Base-by-base conservation (phyloP, 2,329 filamentous ascomycete species). In the Pseudogymnoascus sp. region DNA sequence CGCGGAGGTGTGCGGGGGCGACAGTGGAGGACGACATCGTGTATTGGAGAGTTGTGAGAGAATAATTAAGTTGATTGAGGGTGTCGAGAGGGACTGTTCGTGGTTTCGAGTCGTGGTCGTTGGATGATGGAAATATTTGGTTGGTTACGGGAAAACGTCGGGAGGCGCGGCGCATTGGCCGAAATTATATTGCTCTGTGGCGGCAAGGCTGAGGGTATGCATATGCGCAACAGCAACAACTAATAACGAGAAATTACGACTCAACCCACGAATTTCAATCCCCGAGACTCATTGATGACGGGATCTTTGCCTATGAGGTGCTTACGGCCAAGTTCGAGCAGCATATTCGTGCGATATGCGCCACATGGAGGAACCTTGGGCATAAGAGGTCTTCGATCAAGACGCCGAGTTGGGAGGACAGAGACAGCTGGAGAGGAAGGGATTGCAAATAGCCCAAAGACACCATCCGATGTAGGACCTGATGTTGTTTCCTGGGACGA, bases 1-100 rank as follows among this genome's bases (percentile, higher is more conserved):
- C 85, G 70, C 90, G 90, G 42, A 89, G 73, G 39, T 79, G 77
- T 40, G 82, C 73, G 65, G 80, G 74, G 13, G 58, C 35, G 58
- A 59, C 27, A 40, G 58, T 40, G 27, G 58, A 37, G 25, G 58
- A 39, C 58, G 58, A 39, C 58, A 59, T 59, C 6, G 58, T 29
- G 58, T 39, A 4, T 59, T 39, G 10, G 21, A 5, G 12, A 5
- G 12, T 59, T 39, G 35, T 18, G 35, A 12, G 7, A 39, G 21
- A 33, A 27, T 37, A 37, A 27, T 27, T 27, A 18, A 59, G 27
- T 39, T 39, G 13, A 27, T 59, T 25, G 35, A 18, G 5, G 5
- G 18, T 39, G 13, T 39, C 13, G 35, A 59, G 21, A 31, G 33
- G 8, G n/a, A 8, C 35, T 27, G 33, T 27, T 59, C 21, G 58